These are phyloP conservation scores for Lasiodiplodia sp. DNA, from an alignment of 2,329 filamentous ascomycete genomes.

Conservation along the genomic window DNA sequence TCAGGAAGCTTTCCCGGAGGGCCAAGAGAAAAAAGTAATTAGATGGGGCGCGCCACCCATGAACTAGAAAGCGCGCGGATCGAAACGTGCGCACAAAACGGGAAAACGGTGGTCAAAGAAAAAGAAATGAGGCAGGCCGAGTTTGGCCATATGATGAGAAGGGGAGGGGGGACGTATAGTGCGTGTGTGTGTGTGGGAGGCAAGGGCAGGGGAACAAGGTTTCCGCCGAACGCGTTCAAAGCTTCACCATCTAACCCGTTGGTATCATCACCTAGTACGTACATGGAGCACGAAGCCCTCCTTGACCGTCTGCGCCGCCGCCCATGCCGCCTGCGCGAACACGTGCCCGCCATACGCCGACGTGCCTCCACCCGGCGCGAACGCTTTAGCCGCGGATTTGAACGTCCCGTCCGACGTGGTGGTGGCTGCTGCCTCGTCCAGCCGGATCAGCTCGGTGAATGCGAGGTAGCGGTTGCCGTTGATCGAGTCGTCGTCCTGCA, in stretches of 20 bases:
- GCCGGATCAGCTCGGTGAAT: slow-evolving; percentile 50
- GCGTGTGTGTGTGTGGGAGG: too few species aligned
- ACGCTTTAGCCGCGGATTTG: slow-evolving; percentile 50
- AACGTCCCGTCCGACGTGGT: slow-evolving; percentile 45
- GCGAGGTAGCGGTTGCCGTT: slow-evolving; percentile 37
- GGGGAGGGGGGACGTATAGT: neutral
- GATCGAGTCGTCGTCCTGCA: slow-evolving; percentile 21
- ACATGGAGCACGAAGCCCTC: slow-evolving; percentile 62
- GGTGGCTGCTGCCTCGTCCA: slow-evolving; percentile 45
- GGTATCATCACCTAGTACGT: slow-evolving; percentile 34
- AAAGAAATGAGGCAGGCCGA: neutral
- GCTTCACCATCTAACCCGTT: neutral
- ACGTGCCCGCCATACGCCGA: slow-evolving; percentile 64
- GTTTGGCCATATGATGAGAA: neutral
- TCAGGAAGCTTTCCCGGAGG: slow-evolving; percentile 20
- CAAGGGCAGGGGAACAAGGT: neutral
- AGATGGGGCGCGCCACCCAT: neutral
- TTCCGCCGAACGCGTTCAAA: slow-evolving; percentile 1
- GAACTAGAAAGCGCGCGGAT: neutral
- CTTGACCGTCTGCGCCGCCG: slow-evolving; percentile 61
- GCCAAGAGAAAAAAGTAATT: neutral
- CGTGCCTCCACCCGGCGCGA: slow-evolving; percentile 51
- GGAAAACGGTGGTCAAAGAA: neutral
- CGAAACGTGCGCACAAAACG: neutral
- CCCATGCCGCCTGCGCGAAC: slow-evolving; percentile 64